Evolutionary conservation across 176 grass and related monocot genomes (phyloP), one percentile per base, ranked within the genome.

Genomic region (Carex pumila): DNA sequence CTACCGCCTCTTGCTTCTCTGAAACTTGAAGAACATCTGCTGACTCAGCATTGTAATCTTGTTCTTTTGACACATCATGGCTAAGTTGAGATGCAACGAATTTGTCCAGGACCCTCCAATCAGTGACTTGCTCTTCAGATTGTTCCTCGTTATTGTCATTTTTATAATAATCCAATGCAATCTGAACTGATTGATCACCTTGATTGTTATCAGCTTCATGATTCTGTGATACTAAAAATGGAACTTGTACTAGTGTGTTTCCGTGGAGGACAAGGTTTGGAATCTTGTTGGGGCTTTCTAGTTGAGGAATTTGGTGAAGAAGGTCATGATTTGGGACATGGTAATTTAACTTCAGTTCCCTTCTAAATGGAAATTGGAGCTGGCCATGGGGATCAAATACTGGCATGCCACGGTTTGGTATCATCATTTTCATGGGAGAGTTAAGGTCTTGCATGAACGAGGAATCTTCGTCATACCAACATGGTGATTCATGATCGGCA

Each of bases 61-160:
- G 53, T 81, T 94, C 91, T 67, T 89, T 79, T 2, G 88, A 76
- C 32, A 86, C 92, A 66, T 92, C 95, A 43, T 97, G 68, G 71
- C 95, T 97, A 61, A 97, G 95, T 58, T 97, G 95, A 37, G 95
- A 92, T 1, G 95, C 95, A 6, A 97, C 95, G 70, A 95, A 98
- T 88, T 98, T 98, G 82, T 95, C 92, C 2, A 95, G 83, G 79
- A 98, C 85, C 83, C 95, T 98, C 92, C 91, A 98, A 53, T 91
- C 90, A 7, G 92, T 90, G 60, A 79, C 91, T 41, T 84, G 89
- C 50, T 90, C 92, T 77, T 73, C 78, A 12, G 69, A 53, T 77
- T 88, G 86, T 9, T 94, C 92, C n/a, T 83, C 87, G n/a, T 79
- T 80, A 61, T 83, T 77, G 67, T 92, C 88, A 86, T 77, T 85